Percentiles rank a stretch among this genome's conserved stretches.
phyloP scores from a whole-genome alignment of 2,329 filamentous ascomycete genomes.

The Truncatella angustata region DNA sequence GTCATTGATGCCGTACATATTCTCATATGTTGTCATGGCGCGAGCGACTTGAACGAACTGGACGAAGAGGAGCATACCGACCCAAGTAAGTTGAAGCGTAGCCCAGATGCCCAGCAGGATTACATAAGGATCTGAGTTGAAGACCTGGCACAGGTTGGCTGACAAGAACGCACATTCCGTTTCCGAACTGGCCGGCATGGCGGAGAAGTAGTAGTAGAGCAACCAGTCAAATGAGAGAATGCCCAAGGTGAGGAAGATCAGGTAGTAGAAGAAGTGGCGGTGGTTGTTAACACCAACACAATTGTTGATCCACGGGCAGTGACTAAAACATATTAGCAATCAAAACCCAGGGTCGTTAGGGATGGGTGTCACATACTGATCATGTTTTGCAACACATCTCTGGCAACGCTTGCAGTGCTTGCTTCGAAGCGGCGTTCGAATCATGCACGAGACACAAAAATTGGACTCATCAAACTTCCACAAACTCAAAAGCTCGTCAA shows the following conservation, averaged over 20 bases:
- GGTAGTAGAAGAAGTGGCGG: conserved; percentile 90
- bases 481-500: conserved; percentile 78
- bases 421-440: conserved; percentile 84
- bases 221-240: conserved; percentile 72
- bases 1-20: conserved; percentile 79
- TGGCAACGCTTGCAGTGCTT: conserved; percentile 94
- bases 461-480: conserved; percentile 94
- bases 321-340: conserved; percentile 49
- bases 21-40: conserved; percentile 94
- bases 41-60: conserved; percentile 90
- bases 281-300: conserved; percentile 96
- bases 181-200: conserved; percentile 50
- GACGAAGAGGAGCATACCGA: conserved; percentile 93
- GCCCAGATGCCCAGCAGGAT: conserved; percentile 78
- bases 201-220: conserved; percentile 68
- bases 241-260: conserved; percentile 73
- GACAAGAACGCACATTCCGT: conserved; percentile 72
- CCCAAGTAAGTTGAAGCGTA: conserved; percentile 85
- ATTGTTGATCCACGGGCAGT: conserved; percentile 98
- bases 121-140: conserved; percentile 82
- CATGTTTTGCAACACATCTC: conserved; percentile 92
- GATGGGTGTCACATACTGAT: conserved; percentile 67
- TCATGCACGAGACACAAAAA: conserved; percentile 94
- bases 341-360: neutral
- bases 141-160: conserved; percentile 69